Evolutionary conservation across 2,329 filamentous ascomycete genomes (phyloP).

Genomic region (Elsinoe batatas): DNA sequence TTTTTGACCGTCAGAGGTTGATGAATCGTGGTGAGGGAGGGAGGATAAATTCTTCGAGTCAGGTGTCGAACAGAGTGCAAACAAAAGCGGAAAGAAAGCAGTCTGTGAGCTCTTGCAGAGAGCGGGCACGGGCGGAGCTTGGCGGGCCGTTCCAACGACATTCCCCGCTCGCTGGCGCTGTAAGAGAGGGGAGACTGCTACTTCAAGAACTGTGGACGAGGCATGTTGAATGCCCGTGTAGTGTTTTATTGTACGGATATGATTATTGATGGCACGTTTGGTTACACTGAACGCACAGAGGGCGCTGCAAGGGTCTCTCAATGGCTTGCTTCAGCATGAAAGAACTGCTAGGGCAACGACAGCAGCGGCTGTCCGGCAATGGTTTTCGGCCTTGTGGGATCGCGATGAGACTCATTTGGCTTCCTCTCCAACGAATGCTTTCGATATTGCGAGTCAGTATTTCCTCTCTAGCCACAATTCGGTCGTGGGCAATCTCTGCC

Average conservation of each 20-base stretch:
- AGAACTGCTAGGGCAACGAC: not conserved
- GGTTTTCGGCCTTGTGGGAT: constrained; percentile 1
- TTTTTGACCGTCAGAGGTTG: not conserved
- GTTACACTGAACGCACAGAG: not conserved
- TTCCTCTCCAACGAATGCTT: not conserved
- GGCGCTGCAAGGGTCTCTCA: not conserved
- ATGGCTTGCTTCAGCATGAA: constrained; percentile 5
- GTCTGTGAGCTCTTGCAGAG: not conserved
- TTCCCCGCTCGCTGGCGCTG: not conserved
- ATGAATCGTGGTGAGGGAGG: constrained; percentile 7
- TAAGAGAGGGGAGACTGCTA: not conserved
- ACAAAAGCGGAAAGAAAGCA: constrained; percentile 3
- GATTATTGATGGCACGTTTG: not conserved
- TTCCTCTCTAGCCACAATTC: not conserved
- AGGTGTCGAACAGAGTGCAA: constrained; percentile 2
- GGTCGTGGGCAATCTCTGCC: not conserved
- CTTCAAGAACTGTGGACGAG: not conserved
- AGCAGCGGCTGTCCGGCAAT: not conserved
- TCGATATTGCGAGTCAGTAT: not conserved
- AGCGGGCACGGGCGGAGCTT: not conserved
- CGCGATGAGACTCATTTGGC: not conserved
- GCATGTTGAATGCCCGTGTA: constrained; percentile 5
- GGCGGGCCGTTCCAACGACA: constrained; percentile 2
- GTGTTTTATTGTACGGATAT: not conserved
- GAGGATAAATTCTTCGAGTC: not conserved